Evolutionary conservation across 2,329 filamentous ascomycete genomes (phyloP).

Genomic region (Zymoseptoria crescenta): DNA sequence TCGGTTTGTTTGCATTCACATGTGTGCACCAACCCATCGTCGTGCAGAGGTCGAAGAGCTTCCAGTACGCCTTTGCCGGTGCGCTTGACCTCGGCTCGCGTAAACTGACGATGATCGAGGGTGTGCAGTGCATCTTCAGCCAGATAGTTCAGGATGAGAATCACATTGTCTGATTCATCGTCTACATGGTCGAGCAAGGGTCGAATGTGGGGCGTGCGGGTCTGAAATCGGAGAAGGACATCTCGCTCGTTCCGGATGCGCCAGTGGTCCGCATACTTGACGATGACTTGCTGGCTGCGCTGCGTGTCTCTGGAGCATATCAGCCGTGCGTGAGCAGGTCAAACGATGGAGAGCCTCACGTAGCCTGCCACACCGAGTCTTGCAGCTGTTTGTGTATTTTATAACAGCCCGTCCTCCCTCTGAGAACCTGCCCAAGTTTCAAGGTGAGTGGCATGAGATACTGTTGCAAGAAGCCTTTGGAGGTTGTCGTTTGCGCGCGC

Average conservation of each 20-base stretch:
- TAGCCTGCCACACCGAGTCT: constrained; percentile 2
- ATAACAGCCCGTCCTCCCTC: constrained; percentile 3
- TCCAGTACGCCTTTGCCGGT: constrained; percentile 15
- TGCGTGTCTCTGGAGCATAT: background rate
- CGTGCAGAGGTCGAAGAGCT: constrained; percentile 20
- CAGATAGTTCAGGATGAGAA: constrained; percentile 3
- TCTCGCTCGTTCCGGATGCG: constrained; percentile 4
- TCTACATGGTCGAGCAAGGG: constrained; percentile 6
- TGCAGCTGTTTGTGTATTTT: constrained; percentile 1
- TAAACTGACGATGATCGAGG: background rate
- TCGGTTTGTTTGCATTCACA: constrained; percentile 10
- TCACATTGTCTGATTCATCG: background rate
- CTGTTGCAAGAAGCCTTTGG: no score
- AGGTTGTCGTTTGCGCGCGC: no score
- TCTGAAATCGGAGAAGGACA: constrained; percentile 3
- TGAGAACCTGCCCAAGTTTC: constrained; percentile 2
- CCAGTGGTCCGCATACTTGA: constrained; percentile 3
- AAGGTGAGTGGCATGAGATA: background rate
- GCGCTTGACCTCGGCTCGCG: constrained; percentile 7
- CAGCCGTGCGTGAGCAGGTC: background rate
- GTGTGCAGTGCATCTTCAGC: constrained; percentile 1
- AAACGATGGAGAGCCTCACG: background rate
- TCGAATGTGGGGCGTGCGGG: constrained; percentile 2
- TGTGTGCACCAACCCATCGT: constrained; percentile 23
- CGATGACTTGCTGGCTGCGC: constrained; percentile 3